These are phyloP conservation scores for Beauveria varroae DNA, from an alignment of 2,329 filamentous ascomycete species.

Conservation along the genomic window DNA sequence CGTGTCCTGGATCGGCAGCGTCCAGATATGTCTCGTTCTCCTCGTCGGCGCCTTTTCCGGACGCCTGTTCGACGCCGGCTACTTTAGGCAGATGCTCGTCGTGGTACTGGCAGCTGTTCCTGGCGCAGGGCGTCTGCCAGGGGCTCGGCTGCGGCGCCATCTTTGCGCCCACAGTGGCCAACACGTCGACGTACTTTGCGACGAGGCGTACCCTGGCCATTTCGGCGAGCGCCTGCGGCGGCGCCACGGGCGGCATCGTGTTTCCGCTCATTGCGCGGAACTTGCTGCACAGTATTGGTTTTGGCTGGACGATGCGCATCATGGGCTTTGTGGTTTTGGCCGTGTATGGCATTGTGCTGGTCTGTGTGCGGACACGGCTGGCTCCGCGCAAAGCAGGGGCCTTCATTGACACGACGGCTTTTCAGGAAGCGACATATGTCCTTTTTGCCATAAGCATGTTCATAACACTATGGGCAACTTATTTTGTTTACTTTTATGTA, in stretches of 20 bases:
- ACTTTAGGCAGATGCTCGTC: constrained; percentile 26
- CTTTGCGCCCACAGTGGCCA: constrained; percentile 45
- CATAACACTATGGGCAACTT: constrained; percentile 40
- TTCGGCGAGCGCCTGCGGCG: constrained; percentile 51
- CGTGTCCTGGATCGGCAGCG: constrained; percentile 42
- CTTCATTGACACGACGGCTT: constrained; percentile 42
- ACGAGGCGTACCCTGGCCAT: constrained; percentile 53
- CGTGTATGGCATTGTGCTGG: constrained; percentile 29
- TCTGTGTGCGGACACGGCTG: constrained; percentile 39
- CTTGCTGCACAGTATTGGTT: constrained; percentile 52
- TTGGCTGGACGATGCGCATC: constrained; percentile 56
- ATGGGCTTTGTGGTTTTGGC: constrained; percentile 49
- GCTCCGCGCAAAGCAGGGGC: constrained; percentile 42
- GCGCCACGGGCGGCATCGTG: constrained; percentile 53
- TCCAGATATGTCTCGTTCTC: constrained; percentile 37
- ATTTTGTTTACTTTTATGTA: constrained; percentile 42
- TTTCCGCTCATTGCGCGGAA: constrained; percentile 53
- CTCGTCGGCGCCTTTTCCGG: constrained; percentile 34
- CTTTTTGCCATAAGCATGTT: constrained; percentile 28
- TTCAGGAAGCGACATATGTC: constrained; percentile 39
- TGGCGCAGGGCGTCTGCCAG: constrained; percentile 48
- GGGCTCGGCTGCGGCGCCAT: constrained; percentile 49
- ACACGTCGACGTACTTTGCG: constrained; percentile 54
- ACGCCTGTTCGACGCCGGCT: constrained; percentile 34
- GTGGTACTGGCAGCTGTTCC: constrained; percentile 40